phyloP scores from a whole-genome alignment of 768 basidiomycete species.

The Kwoniella pini region DNA sequence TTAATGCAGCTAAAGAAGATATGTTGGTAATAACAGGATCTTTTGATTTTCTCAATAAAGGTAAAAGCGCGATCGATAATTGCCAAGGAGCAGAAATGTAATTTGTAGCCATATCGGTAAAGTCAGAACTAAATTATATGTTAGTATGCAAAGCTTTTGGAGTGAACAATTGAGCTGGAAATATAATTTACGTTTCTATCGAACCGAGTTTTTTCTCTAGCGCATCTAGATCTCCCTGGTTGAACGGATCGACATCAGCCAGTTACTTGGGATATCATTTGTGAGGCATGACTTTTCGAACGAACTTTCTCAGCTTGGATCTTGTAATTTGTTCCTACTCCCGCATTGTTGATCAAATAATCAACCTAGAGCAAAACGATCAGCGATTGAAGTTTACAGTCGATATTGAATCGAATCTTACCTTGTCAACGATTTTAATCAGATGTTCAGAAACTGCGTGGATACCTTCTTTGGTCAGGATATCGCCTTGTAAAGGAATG shows the following conservation, averaged over 20 bases:
- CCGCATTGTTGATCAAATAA: conserved; percentile 50
- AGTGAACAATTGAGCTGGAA: too few species aligned
- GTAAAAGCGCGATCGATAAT: conserved; percentile 41
- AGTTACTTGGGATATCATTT: too few species aligned
- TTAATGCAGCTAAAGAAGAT: conserved; percentile 27
- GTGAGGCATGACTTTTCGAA: too few species aligned
- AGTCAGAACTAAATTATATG: conserved; percentile 20
- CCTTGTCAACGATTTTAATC: conserved; percentile 27
- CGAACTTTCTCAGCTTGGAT: conserved; percentile 7
- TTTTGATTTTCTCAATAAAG: conserved; percentile 36
- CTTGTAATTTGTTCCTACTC: conserved; percentile 36
- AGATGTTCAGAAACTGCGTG: conserved; percentile 34
- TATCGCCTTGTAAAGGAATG: conserved; percentile 45
- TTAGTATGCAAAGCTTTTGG: too few species aligned
- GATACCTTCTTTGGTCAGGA: conserved; percentile 40
- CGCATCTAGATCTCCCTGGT: conserved; percentile 23
- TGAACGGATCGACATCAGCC: too few species aligned
- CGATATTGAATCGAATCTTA: conserved; percentile 35
- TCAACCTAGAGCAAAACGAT: conserved; percentile 36
- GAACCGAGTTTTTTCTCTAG: conserved; percentile 42
- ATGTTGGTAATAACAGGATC: conserved; percentile 41
- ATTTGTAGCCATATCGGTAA: conserved; percentile 33
- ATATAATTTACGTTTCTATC: conserved; percentile 39
- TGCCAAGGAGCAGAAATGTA: conserved; percentile 45
- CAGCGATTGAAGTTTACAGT: too few species aligned